These are phyloP conservation scores for Emydomyces testavorans DNA, from an alignment of 2,329 filamentous ascomycete genomes.

Conservation along the genomic window DNA sequence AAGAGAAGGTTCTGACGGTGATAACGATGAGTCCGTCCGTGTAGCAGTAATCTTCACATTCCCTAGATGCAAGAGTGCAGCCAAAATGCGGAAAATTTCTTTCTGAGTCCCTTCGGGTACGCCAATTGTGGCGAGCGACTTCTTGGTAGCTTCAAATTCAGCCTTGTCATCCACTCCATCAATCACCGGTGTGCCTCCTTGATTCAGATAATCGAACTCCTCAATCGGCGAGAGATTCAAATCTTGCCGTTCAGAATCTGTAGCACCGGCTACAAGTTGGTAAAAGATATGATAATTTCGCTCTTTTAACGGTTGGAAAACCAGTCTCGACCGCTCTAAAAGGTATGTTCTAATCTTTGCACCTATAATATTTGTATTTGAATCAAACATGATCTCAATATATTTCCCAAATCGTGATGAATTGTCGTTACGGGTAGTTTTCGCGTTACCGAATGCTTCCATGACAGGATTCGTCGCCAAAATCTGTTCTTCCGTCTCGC, in stretches of 20 bases:
- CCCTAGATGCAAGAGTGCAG: conserved; percentile 82
- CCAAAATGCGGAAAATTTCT: conserved; percentile 81
- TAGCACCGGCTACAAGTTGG: conserved; percentile 85
- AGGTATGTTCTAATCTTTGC: conserved; percentile 95
- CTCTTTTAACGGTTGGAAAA: conserved; percentile 95
- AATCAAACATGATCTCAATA: conserved; percentile 99
- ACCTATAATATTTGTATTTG: conserved; percentile 88
- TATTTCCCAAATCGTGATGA: conserved; percentile 99
- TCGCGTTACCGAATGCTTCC: conserved; percentile 99
- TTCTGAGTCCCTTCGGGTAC: conserved; percentile 61
- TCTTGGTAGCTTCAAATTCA: conserved; percentile 80
- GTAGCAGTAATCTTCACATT: conserved; percentile 94
- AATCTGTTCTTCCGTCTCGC: conserved; percentile 96
- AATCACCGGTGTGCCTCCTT: conserved; percentile 81
- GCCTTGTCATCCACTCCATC: conserved; percentile 92
- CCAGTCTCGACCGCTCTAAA: conserved; percentile 84
- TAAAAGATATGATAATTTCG: conserved; percentile 99
- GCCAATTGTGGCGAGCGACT: conserved; percentile 78
- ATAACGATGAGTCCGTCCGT: conserved; percentile 73
- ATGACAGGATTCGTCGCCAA: conserved; percentile 97
- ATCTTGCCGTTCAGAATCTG: conserved; percentile 68
- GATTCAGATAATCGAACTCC: conserved; percentile 91
- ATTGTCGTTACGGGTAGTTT: conserved; percentile 99
- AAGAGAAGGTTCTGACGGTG: conserved; percentile 68
- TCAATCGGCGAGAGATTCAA: conserved; percentile 70